Evolutionary conservation across 192 early-diverging fungal species (phyloP), one percentile per base, ranked within the genome.

Genomic region (Podila minutissima): DNA sequence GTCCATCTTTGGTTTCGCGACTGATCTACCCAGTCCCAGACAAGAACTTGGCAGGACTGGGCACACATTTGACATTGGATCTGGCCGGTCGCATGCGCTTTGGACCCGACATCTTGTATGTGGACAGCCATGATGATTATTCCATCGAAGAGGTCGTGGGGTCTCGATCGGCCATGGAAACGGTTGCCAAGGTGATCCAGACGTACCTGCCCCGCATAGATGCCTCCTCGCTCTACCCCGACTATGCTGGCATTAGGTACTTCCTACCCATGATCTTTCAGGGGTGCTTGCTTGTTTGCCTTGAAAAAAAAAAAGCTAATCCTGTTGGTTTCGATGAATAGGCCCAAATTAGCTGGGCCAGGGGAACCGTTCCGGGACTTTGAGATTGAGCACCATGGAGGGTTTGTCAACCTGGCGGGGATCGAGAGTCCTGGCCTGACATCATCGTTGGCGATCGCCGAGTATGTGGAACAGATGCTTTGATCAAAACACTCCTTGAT

Each of bases 341-440:
- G 95, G 64, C 94, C 95, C 7, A 97, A 97, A 78, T 86, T 97
- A 8, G 86, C 91, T 37, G 86, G 84, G 2, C 92, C 91, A 0
- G 93, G 89, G 31, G 93, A 89, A 35, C 76, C 86, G 5, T 94
- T 94, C 69, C 83, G 84, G 59, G 95, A 97, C 69, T 97, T 96
- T 86, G 74, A 91, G 8, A 90, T 97, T 41, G 77, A 89, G 19
- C 85, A 91, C 28, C 91, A 92, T 33, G 67, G 83, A 0, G 89
- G 91, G 0, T 93, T 94, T 82, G 88, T 94, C 53, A 94, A 95
- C 53, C 82, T 95, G 15, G 67, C 91, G 3, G 95, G 95, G 35
- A 95, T 97, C 33, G 95, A 97, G 67, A 94, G 93, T 64, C 95
- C 95, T 3, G 95, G 95, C 0, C 66, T 97, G 62, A 97, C 95